Percentiles rank a stretch among this genome's conserved stretches.
Evolutionary conservation across 805 yeast genomes (phyloP).

Genomic region (Pichia rugopelliculosa): DNA sequence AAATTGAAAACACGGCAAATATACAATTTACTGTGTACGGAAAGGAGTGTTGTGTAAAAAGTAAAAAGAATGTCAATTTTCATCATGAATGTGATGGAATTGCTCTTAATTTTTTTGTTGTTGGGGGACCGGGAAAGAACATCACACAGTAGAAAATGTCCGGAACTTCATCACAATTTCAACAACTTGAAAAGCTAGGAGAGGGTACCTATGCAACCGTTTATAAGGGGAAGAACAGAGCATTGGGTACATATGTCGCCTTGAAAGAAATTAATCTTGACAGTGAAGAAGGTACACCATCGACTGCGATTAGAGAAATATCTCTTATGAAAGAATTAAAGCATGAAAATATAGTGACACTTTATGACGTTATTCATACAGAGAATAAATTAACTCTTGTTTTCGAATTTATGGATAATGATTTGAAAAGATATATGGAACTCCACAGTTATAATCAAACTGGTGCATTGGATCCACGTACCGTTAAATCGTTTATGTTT

Average conservation of each 20-base stretch:
- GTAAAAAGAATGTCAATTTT: not conserved
- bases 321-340: conserved; percentile 91
- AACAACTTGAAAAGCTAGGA: conserved; percentile 72
- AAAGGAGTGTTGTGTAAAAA: not conserved
- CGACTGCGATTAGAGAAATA: conserved; percentile 95
- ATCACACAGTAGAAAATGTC: conserved; percentile 17
- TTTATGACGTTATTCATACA: conserved; percentile 93
- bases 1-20: too few relatives aligned
- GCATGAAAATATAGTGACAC: conserved; percentile 85
- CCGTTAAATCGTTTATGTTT: conserved; percentile 88
- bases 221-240: conserved; percentile 82
- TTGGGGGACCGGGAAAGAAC: not conserved
- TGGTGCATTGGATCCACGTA: conserved; percentile 65
- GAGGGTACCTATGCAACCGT: conserved; percentile 99
- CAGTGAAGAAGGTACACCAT: conserved; percentile 97
- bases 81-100: not conserved
- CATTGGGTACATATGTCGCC: conserved; percentile 86
- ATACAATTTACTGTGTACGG: too few relatives aligned
- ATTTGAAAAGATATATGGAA: conserved; percentile 83
- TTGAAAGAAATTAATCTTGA: conserved; percentile 91
- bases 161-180: conserved; percentile 35
- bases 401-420: conserved; percentile 89
- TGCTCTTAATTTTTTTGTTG: not conserved
- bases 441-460: conserved; percentile 38
- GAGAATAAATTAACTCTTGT: conserved; percentile 93